Evolutionary conservation across 108 stramenopile species (phyloP), one percentile per base, ranked within the genome.

Genomic region (Asterionellopsis glacialis): DNA sequence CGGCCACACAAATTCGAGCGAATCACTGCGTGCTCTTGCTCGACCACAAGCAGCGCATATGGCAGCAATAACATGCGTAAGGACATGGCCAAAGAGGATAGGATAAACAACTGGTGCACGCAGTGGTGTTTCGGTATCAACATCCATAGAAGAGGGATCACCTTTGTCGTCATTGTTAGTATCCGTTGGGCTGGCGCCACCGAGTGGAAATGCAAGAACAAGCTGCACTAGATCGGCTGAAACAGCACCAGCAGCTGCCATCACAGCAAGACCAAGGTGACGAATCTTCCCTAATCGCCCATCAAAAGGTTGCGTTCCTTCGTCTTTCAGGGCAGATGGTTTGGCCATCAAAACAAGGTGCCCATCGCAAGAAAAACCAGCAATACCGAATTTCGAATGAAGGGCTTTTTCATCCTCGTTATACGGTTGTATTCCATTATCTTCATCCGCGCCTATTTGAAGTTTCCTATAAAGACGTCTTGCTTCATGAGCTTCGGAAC

Each of bases 51-150:
- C 67, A 22, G 88, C 88, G 65, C 82, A 77, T 26, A 93, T 80
- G 6, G 88, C 84, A 45, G 80, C 80, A 25, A 76, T 76, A 23
- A 83, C 83, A 69, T 93, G 91, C 0, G 91, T 90, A 33, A 93
- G 77, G 48, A 93, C 65, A 57, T 93, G 75, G 19, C 88, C 75
- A 42, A 68, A 65, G 13, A 93, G 77, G 28, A 93, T 65, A 12
- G 91, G 91, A 64, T 75, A 93, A 4, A 70, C 82, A 41, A 93
- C 74, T 13, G 88, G 91, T 1, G 83, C 80, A 25, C 91, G 62
- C 22, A 57, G 28, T 33, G 33, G 7, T 33, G 33, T 5, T 11
- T 60, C 63, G 3, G 14, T 23, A 4, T 49, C 48, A 16, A 33
- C 27, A 49, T 61, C 60, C 23, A 27, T 56, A 59, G 41, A 70